Conservation (phyloP, 805 yeast genomes). For the Saccharomyces eubayanus region DNA sequence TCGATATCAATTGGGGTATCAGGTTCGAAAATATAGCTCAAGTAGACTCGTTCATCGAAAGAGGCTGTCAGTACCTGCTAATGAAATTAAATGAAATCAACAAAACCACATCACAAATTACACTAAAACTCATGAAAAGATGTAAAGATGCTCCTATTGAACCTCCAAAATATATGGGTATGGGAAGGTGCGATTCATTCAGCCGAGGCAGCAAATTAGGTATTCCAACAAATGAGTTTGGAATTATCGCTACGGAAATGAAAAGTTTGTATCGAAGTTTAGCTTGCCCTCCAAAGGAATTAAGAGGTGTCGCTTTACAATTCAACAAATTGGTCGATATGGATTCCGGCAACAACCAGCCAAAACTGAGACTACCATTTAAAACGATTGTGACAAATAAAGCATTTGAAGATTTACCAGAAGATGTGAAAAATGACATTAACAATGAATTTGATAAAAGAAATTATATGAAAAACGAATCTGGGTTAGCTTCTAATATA, state of each 20-base stretch:
- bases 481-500: conserved; percentile 1
- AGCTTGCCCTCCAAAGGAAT: conserved; percentile 53
- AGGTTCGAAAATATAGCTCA: conserved; percentile 56
- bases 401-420: conserved; percentile 7
- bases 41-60: conserved; percentile 53
- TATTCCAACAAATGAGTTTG: conserved; percentile 49
- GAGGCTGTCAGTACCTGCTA: conserved; percentile 52
- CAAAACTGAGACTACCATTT: conserved; percentile 28
- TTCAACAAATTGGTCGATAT: conserved; percentile 48
- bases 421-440: conserved; percentile 11
- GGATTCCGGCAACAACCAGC: conserved; percentile 14
- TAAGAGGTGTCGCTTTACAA: conserved; percentile 73
- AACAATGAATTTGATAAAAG: conserved; percentile 12
- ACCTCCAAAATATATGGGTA: conserved; percentile 75
- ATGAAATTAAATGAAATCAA: conserved; percentile 41
- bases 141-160: conserved; percentile 60
- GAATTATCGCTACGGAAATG: conserved; percentile 52
- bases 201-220: conserved; percentile 56
- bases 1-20: conserved; percentile 89
- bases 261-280: conserved; percentile 48
- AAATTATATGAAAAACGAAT: conserved; percentile 4
- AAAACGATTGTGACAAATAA: conserved; percentile 14
- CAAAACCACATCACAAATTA: conserved; percentile 47
- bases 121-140: conserved; percentile 58
- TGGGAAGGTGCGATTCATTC: conserved; percentile 66